Conservation (phyloP, 495 filamentous ascomycete species). For the Xylaria palmicola region DNA sequence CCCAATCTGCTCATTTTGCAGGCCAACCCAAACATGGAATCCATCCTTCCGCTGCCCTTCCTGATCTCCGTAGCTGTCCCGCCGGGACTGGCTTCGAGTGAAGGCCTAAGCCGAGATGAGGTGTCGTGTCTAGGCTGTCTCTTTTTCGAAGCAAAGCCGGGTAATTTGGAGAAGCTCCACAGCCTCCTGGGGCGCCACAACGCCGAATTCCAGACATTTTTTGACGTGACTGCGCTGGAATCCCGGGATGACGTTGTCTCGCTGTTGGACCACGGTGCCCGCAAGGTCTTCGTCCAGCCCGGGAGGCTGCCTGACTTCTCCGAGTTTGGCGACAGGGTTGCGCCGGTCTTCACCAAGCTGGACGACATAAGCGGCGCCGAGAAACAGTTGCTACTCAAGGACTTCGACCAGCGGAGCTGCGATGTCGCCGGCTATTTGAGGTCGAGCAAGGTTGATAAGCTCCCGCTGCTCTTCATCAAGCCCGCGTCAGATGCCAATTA, state of each 20-base stretch:
- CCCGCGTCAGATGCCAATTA: slow-evolving; percentile 45
- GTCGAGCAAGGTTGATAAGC: slow-evolving; percentile 45
- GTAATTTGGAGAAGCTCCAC: slow-evolving; percentile 58
- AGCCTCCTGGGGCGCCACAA: slow-evolving; percentile 68
- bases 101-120: slow-evolving; percentile 63
- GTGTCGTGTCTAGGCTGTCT: slow-evolving; percentile 77
- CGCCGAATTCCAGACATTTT: slow-evolving; percentile 64
- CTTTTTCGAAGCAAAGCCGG: slow-evolving; percentile 62
- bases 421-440: slow-evolving; percentile 44
- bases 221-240: slow-evolving; percentile 71
- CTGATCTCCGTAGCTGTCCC: slow-evolving; percentile 58
- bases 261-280: slow-evolving; percentile 83
- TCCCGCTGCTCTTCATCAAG: slow-evolving; percentile 47
- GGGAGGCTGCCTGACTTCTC: slow-evolving; percentile 54
- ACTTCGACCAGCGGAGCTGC: slow-evolving; percentile 42
- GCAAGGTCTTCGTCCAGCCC: slow-evolving; percentile 76
- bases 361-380: slow-evolving; percentile 32
- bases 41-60: slow-evolving; percentile 55
- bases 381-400: slow-evolving; percentile 43
- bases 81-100: slow-evolving; percentile 46
- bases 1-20: background rate
- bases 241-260: slow-evolving; percentile 69
- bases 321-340: slow-evolving; percentile 45
- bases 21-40: slow-evolving; percentile 47
- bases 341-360: slow-evolving; percentile 36